Conservation (phyloP, 2,329 filamentous ascomycete species). For the Sporothrix inflata region DNA sequence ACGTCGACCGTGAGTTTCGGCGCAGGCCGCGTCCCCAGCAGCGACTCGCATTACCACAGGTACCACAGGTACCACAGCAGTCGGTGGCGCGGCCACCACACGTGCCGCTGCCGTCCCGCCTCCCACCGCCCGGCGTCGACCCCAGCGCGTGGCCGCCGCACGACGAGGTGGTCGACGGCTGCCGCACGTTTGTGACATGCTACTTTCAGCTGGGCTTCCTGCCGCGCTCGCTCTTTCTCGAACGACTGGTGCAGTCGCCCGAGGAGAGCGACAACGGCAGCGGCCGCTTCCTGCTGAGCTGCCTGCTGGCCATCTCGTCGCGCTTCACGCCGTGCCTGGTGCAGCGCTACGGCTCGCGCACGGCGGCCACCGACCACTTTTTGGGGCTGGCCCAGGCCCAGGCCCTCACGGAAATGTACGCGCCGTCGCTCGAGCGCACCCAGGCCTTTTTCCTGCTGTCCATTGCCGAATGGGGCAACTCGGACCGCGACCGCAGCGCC, state of each 20-base stretch:
- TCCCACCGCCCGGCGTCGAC: constrained; percentile 43
- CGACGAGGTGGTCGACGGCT: constrained; percentile 55
- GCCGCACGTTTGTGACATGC: constrained; percentile 55
- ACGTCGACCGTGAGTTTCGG: constrained; percentile 58
- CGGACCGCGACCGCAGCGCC: constrained; percentile 39
- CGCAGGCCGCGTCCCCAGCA: constrained; percentile 48
- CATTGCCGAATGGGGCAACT: constrained; percentile 43
- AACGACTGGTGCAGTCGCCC: constrained; percentile 49
- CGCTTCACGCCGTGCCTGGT: constrained; percentile 55
- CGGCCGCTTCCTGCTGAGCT: constrained; percentile 53
- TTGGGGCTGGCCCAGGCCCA: constrained; percentile 53
- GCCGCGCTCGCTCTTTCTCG: constrained; percentile 55
- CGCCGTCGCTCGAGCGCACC: constrained; percentile 57
- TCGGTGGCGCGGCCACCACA: background rate
- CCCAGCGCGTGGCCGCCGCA: constrained; percentile 52
- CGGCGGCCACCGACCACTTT: constrained; percentile 57
- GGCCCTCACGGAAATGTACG: constrained; percentile 55
- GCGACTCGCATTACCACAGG: background rate
- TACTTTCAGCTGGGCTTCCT: constrained; percentile 65
- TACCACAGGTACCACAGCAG: background rate
- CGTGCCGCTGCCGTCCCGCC: background rate
- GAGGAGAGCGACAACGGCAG: constrained; percentile 48
- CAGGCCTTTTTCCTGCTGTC: constrained; percentile 48
- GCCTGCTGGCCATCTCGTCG: constrained; percentile 59
- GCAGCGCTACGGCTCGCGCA: constrained; percentile 51